Evolutionary conservation across 2,329 filamentous ascomycete genomes (phyloP).

Genomic region (Penicillium sp.): DNA sequence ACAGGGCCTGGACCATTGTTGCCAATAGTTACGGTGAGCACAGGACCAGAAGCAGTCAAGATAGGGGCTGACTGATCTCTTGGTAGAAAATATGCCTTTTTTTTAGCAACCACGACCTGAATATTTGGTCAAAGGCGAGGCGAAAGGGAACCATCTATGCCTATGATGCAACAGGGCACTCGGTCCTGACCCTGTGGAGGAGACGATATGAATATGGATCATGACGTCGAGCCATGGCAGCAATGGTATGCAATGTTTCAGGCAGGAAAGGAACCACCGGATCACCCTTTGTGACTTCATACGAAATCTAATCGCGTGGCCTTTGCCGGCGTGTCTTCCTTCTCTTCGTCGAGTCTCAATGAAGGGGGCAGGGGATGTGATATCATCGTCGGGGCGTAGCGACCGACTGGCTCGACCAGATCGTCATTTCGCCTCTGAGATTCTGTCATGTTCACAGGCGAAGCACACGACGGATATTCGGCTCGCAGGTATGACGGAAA

Average conservation of each 20-base stretch:
- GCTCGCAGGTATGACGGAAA: no score
- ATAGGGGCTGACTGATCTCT: no score
- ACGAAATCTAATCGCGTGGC: not conserved
- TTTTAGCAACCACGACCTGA: no score
- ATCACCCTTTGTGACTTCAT: slow-evolving; percentile 4
- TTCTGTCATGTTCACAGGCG: no score
- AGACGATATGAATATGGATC: not conserved
- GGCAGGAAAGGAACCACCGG: not conserved
- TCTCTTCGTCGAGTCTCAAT: not conserved
- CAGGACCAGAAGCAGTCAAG: no score
- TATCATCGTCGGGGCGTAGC: slow-evolving; percentile 6
- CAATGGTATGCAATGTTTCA: not conserved
- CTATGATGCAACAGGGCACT: not conserved
- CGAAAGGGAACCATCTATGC: not conserved
- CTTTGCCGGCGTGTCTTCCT: not conserved
- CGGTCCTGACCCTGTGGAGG: not conserved
- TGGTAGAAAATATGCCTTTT: no score
- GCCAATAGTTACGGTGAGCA: no score
- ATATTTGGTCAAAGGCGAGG: no score
- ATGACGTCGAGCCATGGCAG: not conserved
- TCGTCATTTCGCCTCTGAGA: slow-evolving; percentile 1
- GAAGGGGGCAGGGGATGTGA: slow-evolving; percentile 5
- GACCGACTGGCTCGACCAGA: not conserved
- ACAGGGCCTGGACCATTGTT: no score
- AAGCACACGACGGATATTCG: no score